Base-by-base conservation (phyloP, 2,329 filamentous ascomycete genomes). In the Diplodia intermedia region DNA sequence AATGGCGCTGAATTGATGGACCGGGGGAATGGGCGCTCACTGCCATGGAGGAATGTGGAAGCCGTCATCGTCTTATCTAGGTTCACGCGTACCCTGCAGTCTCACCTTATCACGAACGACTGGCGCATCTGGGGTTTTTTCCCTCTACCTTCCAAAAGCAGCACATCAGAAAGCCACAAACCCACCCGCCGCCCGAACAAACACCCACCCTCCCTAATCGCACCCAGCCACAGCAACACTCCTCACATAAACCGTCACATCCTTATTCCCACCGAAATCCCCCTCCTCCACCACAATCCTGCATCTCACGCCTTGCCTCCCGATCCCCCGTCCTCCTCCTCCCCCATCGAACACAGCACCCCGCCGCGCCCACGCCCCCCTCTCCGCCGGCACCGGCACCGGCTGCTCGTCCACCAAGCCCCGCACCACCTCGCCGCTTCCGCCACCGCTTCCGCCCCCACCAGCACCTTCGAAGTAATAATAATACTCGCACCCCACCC, bases 301-400 rank as follows among this genome's bases (percentile, higher is more conserved):
- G 43, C 43, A 47, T 3, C 43, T 47, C 43, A 47, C 43, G 43
- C 43, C 43, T 18, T 20, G 43, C 8, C 18, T n/a, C n/a, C 14
- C 2, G 23, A 26, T 26, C 23, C 23, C 33, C 11, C 11, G 1
- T 14, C 33, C 43, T 11, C 5, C 40, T 7, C 15, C 43, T 3
- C 43, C 43, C n/a, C n/a, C n/a, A 47, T 47, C 43, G 14, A 47
- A 47, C n/a, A 47, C 18, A 7, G 8, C 9, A 6, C 43, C n/a
- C 43, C 43, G 20, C 43, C 11, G 18, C n/a, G 18, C 43, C 43
- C 43, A 47, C 43, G 43, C 8, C 8, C 43, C 43, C 43, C 43
- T 47, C 43, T n/a, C 43, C 43, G n/a, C n/a, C 43, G 43, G 43
- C 18, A 47, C 43, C 43, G 43, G 43, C n/a, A 47, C 43, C n/a